Base-by-base conservation (phyloP, 2,329 filamentous ascomycete genomes). In the Coniochaeta prunicola region DNA sequence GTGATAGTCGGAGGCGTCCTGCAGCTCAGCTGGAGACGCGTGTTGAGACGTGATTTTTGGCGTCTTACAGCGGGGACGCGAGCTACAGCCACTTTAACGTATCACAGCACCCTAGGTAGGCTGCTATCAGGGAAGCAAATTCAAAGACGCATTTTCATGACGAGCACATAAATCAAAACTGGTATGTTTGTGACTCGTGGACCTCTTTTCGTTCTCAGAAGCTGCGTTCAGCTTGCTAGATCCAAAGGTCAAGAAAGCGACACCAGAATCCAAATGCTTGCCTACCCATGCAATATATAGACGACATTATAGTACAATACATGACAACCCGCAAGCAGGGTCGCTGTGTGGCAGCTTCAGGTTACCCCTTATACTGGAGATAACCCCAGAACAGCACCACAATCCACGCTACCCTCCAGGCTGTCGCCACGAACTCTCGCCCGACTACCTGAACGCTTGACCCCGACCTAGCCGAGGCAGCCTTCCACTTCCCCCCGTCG, bases 351-450 rank as follows among this genome's bases (percentile, higher is more conserved):
- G 31, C 8, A 24, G 26, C 50, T n/a, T n/a, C 26, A 24, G 21
- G 53, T 50, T 53, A 90, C 63, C 87, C 86, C 67, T 79, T 79
- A 74, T 81, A 84, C 59, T 87, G 77, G 65, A 93, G 73, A 74
- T 85, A 90, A 31, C 77, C 77, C 78, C 89, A 94, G 70, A 86
- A 85, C 15, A 76, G 63, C 50, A 86, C 70, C 21, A 83, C 84
- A 70, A 89, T 81, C 78, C 82, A 84, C 6, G 77, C 78, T 3
- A 92, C 85, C 54, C 82, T 77, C 74, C 82, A 85, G 19, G 86
- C 66, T 50, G 82, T 86, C 9, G 77, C 80, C 72, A 78, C 80
- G 38, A 91, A 73, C 70, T 93, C 88, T 28, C 77, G 75, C 33
- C 76, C 69, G 6, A 89, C 79, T 4, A 83, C 69, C 1, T 70